phyloP scores from a whole-genome alignment of 352 stramenopile genomes.

The Pythium scleroteichum region DNA sequence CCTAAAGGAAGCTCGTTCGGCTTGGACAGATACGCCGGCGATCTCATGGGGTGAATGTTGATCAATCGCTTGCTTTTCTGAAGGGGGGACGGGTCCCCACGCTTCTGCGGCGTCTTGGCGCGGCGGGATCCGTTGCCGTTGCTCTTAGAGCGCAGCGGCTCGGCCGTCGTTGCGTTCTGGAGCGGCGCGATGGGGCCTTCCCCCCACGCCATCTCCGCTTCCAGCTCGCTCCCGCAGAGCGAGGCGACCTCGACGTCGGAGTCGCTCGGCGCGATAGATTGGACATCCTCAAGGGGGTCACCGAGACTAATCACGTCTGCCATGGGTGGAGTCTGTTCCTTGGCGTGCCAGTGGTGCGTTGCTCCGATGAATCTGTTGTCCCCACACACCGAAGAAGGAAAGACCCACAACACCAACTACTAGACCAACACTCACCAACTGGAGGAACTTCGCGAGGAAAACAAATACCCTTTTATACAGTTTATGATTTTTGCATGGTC shows the following conservation, averaged over 20 bases:
- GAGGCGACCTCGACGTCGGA: slow-evolving; percentile 66
- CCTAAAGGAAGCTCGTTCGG: slow-evolving; percentile 71
- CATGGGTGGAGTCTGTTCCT: slow-evolving; percentile 12
- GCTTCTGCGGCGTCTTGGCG: slow-evolving; percentile 66
- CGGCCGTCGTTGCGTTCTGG: slow-evolving; percentile 26
- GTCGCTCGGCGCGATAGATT: slow-evolving; percentile 40
- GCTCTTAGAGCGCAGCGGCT: slow-evolving; percentile 44
- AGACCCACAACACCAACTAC: slow-evolving; percentile 14
- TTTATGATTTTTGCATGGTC: too few species aligned
- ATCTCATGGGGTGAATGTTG: slow-evolving; percentile 79
- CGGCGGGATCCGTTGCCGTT: slow-evolving; percentile 65
- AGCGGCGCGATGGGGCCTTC: slow-evolving; percentile 76
- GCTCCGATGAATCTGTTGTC: slow-evolving; percentile 10
- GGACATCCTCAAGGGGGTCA: slow-evolving; percentile 19
- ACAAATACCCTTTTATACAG: neutral
- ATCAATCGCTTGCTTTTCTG: slow-evolving; percentile 71
- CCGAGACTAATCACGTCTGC: slow-evolving; percentile 23
- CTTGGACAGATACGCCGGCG: slow-evolving; percentile 58
- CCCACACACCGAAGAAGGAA: slow-evolving; percentile 8
- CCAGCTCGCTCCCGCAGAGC: slow-evolving; percentile 71
- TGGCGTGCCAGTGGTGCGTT: too few species aligned
- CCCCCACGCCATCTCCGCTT: slow-evolving; percentile 77
- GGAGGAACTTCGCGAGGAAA: neutral
- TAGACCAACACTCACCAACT: slow-evolving; percentile 24
- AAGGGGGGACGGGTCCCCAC: slow-evolving; percentile 51